Conservation (phyloP, 768 basidiomycete genomes). For the Neoboletus subvelutipes region DNA sequence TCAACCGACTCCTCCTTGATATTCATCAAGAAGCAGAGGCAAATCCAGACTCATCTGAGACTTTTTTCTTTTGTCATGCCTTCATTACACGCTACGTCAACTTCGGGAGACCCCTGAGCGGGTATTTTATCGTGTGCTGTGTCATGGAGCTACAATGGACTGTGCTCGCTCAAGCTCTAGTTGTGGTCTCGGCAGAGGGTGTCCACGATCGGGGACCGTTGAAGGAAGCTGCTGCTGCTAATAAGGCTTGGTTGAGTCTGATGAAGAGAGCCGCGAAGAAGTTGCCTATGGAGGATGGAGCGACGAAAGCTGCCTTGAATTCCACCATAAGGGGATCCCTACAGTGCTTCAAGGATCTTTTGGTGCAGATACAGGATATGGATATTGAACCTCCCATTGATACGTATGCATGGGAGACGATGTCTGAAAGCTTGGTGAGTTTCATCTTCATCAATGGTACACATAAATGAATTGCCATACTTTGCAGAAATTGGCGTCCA, state of each 20-base stretch:
- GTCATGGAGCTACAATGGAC: constrained; percentile 86
- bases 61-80: constrained; percentile 59
- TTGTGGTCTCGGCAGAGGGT: constrained; percentile 38
- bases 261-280: constrained; percentile 50
- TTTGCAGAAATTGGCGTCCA: constrained; percentile 76
- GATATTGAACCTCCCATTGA: constrained; percentile 76
- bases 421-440: constrained; percentile 84
- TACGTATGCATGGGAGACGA: constrained; percentile 91
- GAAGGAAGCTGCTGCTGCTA: constrained; percentile 79
- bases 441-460: not conserved
- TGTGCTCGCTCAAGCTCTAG: constrained; percentile 68
- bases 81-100: constrained; percentile 75
- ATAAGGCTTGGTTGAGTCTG: constrained; percentile 74
- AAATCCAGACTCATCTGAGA: constrained; percentile 28
- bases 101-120: constrained; percentile 75
- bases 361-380: constrained; percentile 80
- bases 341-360: constrained; percentile 75
- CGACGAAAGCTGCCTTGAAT: constrained; percentile 42
- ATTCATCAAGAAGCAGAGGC: constrained; percentile 55
- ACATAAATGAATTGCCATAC: not conserved
- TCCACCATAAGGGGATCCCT: constrained; percentile 59
- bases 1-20: constrained; percentile 69
- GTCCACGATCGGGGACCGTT: constrained; percentile 25
- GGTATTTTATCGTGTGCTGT: constrained; percentile 89
- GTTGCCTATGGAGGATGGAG: constrained; percentile 38